Base-by-base conservation (phyloP, 768 basidiomycete species). In the Russula sp. region DNA sequence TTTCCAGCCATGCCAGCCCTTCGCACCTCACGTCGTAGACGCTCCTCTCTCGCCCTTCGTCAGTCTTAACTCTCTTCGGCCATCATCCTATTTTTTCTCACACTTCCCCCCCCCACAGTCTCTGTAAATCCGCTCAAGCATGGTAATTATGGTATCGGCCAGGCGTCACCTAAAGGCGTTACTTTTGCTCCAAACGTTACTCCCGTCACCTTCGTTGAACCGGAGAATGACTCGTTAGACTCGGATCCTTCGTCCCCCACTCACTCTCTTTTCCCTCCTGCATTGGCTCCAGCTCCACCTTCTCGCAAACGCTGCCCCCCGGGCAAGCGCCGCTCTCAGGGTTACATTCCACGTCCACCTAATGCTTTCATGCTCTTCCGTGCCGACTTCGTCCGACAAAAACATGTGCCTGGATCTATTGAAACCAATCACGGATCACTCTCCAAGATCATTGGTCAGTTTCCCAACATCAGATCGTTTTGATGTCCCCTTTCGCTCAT, bases 131-230 rank as follows among this genome's bases (percentile, higher is more conserved):
- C 65, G 18, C 60, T 81, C 59, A 85, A 82, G 67, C 74, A 84
- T 5, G 84, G 84, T 18, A 79, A 78, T 62, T 85, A 86, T 55
- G 83, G 83, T 30, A 76, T 80, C 60, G 69, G 73, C 59, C 70
- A 79, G 2, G 72, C 76, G 0, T 76, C 80, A 0, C 70, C 72
- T 24, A 76, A 80, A n/a, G 77, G 79, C 5, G 82, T 87, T 30
- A 84, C 83, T 0, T 88, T 88, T 55, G 85, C 85, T 1, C 84
- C 84, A 44, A 85, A 85, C 65, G 77, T 85, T 28, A 85, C 84
- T 0, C 84, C 84, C 1, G 77, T 75, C 3, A 83, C 83, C 0
- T 85, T 78, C 74, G 73, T 73, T 30, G 77, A 78, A 13, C 59
- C 59, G 14, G 65, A 75, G 0, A 77, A 75, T 59, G 73, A 71